phyloP scores from a whole-genome alignment of 805 yeast species.

The Saccharomycopsis babjevae region DNA sequence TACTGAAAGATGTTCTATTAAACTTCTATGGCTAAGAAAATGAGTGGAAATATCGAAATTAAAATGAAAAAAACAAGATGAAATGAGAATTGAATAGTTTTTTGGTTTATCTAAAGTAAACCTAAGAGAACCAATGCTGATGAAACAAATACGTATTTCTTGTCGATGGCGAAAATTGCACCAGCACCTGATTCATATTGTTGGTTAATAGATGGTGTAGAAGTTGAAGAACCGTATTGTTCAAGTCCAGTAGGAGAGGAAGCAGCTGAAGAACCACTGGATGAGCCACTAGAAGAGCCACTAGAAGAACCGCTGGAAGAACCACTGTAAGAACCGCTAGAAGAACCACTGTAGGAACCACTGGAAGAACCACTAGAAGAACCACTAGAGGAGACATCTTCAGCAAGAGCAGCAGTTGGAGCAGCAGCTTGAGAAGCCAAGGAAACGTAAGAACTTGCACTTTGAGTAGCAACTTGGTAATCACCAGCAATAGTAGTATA shows the following conservation, averaged over 20 bases:
- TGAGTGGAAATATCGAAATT: background rate
- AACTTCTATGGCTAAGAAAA: background rate
- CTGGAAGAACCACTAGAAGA: background rate
- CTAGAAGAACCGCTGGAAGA: background rate
- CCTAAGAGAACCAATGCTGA: background rate
- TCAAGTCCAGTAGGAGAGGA: background rate
- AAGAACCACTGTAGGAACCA: background rate
- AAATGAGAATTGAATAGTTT: background rate
- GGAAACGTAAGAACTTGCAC: constrained; percentile 17
- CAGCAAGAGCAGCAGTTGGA: constrained; percentile 15
- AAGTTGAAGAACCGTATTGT: background rate
- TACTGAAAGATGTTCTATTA: background rate
- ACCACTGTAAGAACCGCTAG: background rate
- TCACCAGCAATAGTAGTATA: constrained; percentile 7
- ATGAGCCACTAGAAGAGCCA: background rate
- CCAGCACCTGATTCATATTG: background rate
- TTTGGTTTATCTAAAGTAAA: background rate
- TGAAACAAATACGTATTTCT: background rate
- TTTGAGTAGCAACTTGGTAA: constrained; percentile 6
- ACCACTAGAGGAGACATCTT: constrained; percentile 2
- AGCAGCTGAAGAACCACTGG: background rate
- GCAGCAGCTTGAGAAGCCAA: constrained; percentile 7
- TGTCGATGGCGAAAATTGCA: background rate
- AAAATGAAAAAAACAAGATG: background rate
- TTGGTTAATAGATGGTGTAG: background rate